Base-by-base conservation (phyloP, 2,329 filamentous ascomycete species). In the Colletotrichum theobromicola region DNA sequence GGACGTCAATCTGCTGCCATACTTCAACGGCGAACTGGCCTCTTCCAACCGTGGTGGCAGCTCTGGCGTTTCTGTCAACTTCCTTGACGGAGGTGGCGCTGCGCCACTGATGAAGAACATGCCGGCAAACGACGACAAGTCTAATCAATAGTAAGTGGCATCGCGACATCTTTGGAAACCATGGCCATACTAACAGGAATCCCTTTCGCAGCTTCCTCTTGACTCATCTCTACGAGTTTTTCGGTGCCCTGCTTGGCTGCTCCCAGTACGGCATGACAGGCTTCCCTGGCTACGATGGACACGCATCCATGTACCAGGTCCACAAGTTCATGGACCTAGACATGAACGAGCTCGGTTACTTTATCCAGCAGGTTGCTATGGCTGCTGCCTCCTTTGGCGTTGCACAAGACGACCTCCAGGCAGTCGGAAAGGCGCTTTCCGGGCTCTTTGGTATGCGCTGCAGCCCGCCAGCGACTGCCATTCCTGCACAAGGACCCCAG, bases 161-260 rank as follows among this genome's bases (percentile, higher is more conserved):
- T 7, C 15, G 21, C 18, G 12, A 55, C 35, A 16, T 7, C 64
- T 37, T 18, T 34, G 34, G 8, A 6, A 9, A 53, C 10, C 15
- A 12, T 70, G 26, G 12, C 6, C 32, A 5, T 30, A 9, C n/a
- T 35, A 13, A 64, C 35, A 66, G 42, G 67, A 69, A n/a, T n/a
- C n/a, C 72, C 64, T 64, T 9, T 21, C 28, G 4, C 72, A 90
- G 88, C 81, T 85, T 85, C 75, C 88, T 93, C 70, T 81, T 93
- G 75, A 92, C 89, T 58, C 91, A 92, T 79, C 83, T 93, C 46
- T 92, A 93, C 83, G 82, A 89, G 77, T 92, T 89, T 85, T 93
- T 93, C 79, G 90, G 89, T 65, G 84, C 84, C 28, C 85, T 93
- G 26, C 86, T 92, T 53, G 89, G 88, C 77, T 92, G 90, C 84